Base-by-base conservation (phyloP, 2,329 filamentous ascomycete genomes). In the Cytospora paraplurivora region DNA sequence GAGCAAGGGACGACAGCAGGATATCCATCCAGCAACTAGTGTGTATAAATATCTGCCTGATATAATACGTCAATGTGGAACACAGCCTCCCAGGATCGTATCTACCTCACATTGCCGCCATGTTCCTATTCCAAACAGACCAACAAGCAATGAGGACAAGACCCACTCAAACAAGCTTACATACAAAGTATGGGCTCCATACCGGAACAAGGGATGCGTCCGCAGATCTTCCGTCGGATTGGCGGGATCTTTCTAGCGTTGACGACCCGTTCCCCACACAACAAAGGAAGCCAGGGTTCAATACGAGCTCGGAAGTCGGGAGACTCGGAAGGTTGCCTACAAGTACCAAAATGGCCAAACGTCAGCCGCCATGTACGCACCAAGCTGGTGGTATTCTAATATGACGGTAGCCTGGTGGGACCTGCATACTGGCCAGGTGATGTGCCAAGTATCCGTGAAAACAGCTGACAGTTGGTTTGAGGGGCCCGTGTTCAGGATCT, bases 161-260 rank as follows among this genome's bases (percentile, higher is more conserved):
- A 55, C 50, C 59, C 59, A 61, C 59, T 38, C 59, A 50, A 52
- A 61, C 55, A 61, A 61, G 59, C 59, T 61, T 61, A 61, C 59
- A 61, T 61, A 55, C 51, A 53, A 3, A 27, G 27, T 27, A 27
- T 4, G 27, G 27, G 27, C 2, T 27, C 27, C 27, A 4, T 27
- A 27, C 27, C 27, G 55, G 59, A 61, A 55, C 59, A 61, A 33
- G 54, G n/a, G 32, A 38, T 47, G 41, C 37, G 37, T 44, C 49
- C 51, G 27, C 44, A 35, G 54, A 61, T 61, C 59, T 55, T n/a
- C 35, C 51, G 37, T 55, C 32, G 59, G 59, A 61, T 61, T 61
- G 59, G 58, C 51, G 59, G 59, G 35, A 55, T 61, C 38, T 15
- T 44, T 61, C 51, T 61, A 61, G 59, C 51, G 59, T 61, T 55